phyloP scores from a whole-genome alignment of 2,329 filamentous ascomycete species.

The Ceratocystis colombiana region DNA sequence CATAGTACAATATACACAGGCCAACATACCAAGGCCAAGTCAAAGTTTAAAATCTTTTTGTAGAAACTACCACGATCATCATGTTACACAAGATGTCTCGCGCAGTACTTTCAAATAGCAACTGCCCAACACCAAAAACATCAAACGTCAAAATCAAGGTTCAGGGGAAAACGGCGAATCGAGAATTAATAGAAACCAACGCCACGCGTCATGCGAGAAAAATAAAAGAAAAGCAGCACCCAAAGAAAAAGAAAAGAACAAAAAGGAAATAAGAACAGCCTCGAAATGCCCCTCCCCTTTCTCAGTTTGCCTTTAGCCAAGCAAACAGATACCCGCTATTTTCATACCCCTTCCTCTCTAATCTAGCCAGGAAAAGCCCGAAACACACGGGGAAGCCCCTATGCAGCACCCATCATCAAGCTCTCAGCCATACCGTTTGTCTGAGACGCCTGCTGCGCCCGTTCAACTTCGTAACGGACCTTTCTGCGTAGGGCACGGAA shows the following conservation, averaged over 20 bases:
- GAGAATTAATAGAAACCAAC: constrained; percentile 11
- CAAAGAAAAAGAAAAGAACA: not conserved
- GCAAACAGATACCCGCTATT: not conserved
- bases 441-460: constrained; percentile 70
- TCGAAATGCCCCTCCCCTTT: not conserved
- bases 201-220: constrained; percentile 17
- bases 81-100: not conserved
- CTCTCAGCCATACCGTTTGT: constrained; percentile 81
- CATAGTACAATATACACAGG: not conserved
- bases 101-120: not conserved
- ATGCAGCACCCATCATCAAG: constrained; percentile 41
- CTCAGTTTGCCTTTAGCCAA: not conserved
- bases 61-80: no score
- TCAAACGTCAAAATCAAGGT: not conserved
- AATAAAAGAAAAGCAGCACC: constrained; percentile 9
- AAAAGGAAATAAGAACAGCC: not conserved
- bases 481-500: constrained; percentile 59
- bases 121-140: not conserved
- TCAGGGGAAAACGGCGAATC: not conserved
- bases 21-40: not conserved
- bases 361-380: not conserved
- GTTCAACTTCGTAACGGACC: constrained; percentile 69
- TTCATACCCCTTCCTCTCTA: not conserved
- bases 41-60: no score
- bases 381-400: not conserved